Evolutionary conservation across 1,284 basidiomycete species (phyloP).

Genomic region (Sparassis latifolia): DNA sequence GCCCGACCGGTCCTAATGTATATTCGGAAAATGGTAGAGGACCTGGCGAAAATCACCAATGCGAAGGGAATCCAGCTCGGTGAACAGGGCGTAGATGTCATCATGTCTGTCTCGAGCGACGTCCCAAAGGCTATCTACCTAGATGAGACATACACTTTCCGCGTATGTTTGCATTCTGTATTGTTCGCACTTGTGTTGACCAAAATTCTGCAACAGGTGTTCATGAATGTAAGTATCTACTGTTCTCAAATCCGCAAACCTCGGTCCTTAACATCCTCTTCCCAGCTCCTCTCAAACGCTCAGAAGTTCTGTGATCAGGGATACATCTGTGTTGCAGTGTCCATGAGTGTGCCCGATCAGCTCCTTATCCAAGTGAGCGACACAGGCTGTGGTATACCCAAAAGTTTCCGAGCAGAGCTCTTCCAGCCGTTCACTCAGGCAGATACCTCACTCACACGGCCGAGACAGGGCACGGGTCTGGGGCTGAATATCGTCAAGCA

Average conservation of each 20-base stretch:
- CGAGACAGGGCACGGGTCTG: constrained; percentile 24
- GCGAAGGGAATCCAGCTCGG: constrained; percentile 16
- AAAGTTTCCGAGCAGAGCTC: constrained; percentile 22
- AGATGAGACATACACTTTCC: constrained; percentile 25
- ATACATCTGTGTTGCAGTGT: constrained; percentile 21
- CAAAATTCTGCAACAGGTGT: constrained; percentile 9
- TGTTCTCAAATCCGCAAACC: background rate
- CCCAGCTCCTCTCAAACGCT: constrained; percentile 25
- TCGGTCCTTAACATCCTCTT: background rate
- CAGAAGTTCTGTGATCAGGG: constrained; percentile 27
- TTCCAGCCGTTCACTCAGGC: constrained; percentile 27
- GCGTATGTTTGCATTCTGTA: constrained; percentile 13
- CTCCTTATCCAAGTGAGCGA: constrained; percentile 22
- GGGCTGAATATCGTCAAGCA: constrained; percentile 28
- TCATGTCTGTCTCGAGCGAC: constrained; percentile 20
- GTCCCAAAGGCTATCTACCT: constrained; percentile 22
- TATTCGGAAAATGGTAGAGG: constrained; percentile 23
- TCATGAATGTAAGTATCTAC: constrained; percentile 22
- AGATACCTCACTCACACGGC: constrained; percentile 22
- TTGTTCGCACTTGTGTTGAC: background rate
- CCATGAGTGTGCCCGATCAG: constrained; percentile 16
- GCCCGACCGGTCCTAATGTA: constrained; percentile 24
- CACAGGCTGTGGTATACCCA: constrained; percentile 26
- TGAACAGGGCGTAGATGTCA: constrained; percentile 19
- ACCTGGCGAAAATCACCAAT: constrained; percentile 12